A percentile compares a stretch with the other conserved stretches of the same genome.
Conservation (phyloP, 2,329 filamentous ascomycete genomes). For the Lachnellula hyalina region DNA sequence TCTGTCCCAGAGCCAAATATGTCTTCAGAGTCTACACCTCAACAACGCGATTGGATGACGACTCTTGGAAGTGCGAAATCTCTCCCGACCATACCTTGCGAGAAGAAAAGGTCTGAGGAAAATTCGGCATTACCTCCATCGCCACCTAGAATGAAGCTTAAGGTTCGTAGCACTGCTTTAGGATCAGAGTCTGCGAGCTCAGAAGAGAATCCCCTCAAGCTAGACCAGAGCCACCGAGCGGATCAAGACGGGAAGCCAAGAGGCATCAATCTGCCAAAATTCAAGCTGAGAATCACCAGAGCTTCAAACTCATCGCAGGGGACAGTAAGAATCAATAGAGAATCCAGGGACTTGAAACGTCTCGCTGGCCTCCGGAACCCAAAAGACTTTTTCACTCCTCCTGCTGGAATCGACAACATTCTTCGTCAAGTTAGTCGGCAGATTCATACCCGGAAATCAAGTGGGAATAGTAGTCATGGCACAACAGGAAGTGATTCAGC, state of each 20-base stretch:
- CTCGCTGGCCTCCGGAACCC: slow-evolving; percentile 21
- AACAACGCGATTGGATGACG: not conserved
- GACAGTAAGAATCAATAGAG: slow-evolving; percentile 27
- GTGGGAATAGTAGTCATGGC: slow-evolving; percentile 16
- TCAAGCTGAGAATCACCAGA: slow-evolving; percentile 28
- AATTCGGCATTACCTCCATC: slow-evolving; percentile 5
- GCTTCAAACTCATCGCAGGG: slow-evolving; percentile 26
- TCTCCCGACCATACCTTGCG: not conserved
- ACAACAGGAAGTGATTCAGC: slow-evolving; percentile 2
- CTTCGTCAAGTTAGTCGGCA: slow-evolving; percentile 28
- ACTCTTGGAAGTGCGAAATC: not conserved
- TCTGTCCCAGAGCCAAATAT: not conserved
- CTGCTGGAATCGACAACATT: slow-evolving; percentile 25
- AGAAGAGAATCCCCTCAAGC: slow-evolving; percentile 23
- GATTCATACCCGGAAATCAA: slow-evolving; percentile 24
- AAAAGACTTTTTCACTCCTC: slow-evolving; percentile 30
- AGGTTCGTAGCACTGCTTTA: slow-evolving; percentile 14
- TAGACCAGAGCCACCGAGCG: slow-evolving; percentile 9
- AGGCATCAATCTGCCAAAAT: slow-evolving; percentile 19
- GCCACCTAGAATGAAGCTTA: slow-evolving; percentile 26
- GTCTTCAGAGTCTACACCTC: not conserved
- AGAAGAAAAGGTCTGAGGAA: not conserved
- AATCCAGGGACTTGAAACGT: slow-evolving; percentile 15
- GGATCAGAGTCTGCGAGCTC: slow-evolving; percentile 19
- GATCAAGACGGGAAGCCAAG: slow-evolving; percentile 1